phyloP scores from a whole-genome alignment of 768 basidiomycete genomes.

The Fomitopsis serialis region DNA sequence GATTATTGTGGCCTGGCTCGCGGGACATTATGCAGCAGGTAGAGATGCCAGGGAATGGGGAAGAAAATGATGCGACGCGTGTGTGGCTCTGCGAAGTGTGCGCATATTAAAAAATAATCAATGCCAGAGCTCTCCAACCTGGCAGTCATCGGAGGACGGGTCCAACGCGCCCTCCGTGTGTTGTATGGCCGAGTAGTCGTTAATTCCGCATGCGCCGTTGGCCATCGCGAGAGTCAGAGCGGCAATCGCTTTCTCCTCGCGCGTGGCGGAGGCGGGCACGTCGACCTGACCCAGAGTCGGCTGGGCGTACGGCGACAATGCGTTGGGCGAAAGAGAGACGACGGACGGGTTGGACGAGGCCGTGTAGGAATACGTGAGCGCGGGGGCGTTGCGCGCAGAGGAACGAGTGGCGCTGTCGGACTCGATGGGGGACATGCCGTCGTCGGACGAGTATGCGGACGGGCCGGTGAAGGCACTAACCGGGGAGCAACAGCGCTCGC shows the following conservation, averaged over 20 bases:
- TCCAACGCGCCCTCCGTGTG: constrained; percentile 27
- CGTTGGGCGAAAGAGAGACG: constrained; percentile 25
- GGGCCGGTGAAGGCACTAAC: constrained; percentile 20
- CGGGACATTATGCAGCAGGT: neutral
- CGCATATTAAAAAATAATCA: constrained; percentile 11
- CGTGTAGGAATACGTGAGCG: constrained; percentile 30
- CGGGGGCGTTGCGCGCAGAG: constrained; percentile 23
- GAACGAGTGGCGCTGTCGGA: constrained; percentile 7
- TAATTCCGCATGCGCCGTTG: constrained; percentile 55
- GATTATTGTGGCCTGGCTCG: neutral
- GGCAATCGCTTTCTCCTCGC: constrained; percentile 54
- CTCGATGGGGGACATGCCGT: constrained; percentile 18
- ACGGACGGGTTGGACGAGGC: constrained; percentile 36
- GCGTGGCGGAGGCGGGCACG: constrained; percentile 32
- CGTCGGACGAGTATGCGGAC: constrained; percentile 29
- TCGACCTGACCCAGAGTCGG: neutral
- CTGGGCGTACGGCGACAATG: neutral
- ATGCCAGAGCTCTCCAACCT: constrained; percentile 59
- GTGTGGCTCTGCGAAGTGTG: neutral
- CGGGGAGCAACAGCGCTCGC: constrained; percentile 28
- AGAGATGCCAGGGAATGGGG: neutral
- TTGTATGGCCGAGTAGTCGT: constrained; percentile 49
- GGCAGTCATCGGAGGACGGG: constrained; percentile 32
- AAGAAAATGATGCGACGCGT: neutral
- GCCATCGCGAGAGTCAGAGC: constrained; percentile 57